Conservation (phyloP, 2,329 filamentous ascomycete genomes). For the Neurospora sp. region DNA sequence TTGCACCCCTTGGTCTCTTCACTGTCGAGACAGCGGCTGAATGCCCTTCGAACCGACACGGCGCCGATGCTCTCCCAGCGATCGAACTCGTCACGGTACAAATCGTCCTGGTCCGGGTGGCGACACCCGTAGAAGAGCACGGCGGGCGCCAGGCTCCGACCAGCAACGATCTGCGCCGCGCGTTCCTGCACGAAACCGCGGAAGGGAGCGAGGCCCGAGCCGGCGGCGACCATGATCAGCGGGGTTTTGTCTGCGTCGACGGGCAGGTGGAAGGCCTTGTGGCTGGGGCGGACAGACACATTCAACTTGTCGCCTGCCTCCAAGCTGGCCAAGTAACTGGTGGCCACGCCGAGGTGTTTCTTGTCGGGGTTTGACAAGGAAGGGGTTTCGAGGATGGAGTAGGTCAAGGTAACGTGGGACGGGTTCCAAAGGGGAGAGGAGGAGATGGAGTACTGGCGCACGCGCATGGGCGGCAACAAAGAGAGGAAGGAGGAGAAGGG, state of each 20-base stretch:
- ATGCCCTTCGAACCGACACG: slow-evolving; percentile 53
- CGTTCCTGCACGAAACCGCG: slow-evolving; percentile 55
- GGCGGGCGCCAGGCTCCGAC: slow-evolving; percentile 46
- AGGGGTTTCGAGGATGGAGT: slow-evolving; percentile 51
- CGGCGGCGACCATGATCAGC: slow-evolving; percentile 41
- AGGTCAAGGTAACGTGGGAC: slow-evolving; percentile 54
- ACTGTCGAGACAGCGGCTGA: slow-evolving; percentile 28
- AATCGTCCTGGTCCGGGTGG: slow-evolving; percentile 40
- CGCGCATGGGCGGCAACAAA: slow-evolving; percentile 67
- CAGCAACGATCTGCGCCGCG: slow-evolving; percentile 38
- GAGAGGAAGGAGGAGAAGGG: slow-evolving; percentile 58
- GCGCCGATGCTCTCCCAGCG: slow-evolving; percentile 51
- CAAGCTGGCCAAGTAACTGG: slow-evolving; percentile 47
- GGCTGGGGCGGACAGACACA: slow-evolving; percentile 38
- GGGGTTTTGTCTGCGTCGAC: slow-evolving; percentile 34
- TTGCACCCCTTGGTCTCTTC: slow-evolving; percentile 28
- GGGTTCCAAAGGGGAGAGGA: slow-evolving; percentile 57
- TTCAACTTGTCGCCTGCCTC: slow-evolving; percentile 32
- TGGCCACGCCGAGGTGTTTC: slow-evolving; percentile 51
- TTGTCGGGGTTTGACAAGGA: slow-evolving; percentile 39
- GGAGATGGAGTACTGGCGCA: slow-evolving; percentile 72
- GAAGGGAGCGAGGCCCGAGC: slow-evolving; percentile 53
- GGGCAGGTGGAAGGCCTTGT: slow-evolving; percentile 39
- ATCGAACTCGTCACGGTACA: slow-evolving; percentile 50
- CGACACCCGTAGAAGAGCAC: slow-evolving; percentile 59